Percentiles rank a stretch among this genome's conserved stretches.
These are phyloP conservation scores for Blepharisma undulans DNA, from an alignment of 169 alveolate species.

Conservation along the genomic window DNA sequence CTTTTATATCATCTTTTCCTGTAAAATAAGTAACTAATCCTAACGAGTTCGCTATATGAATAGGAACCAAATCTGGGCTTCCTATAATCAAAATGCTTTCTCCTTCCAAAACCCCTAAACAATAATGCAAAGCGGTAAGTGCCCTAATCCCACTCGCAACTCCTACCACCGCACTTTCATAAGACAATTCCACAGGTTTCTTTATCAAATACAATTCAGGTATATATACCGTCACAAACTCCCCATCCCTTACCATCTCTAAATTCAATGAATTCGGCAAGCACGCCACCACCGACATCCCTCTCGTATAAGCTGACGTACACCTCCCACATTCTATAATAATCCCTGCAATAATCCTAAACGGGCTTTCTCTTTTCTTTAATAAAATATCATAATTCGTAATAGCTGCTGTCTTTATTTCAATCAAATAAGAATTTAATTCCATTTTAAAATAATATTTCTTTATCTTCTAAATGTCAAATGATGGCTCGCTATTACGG, in stretches of 20 bases:
- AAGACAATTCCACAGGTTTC: not conserved
- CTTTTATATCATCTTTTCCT: not conserved
- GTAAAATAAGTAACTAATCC: not conserved
- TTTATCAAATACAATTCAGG: not conserved
- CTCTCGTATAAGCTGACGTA: not conserved
- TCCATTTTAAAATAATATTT: not conserved
- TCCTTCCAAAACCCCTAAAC: not conserved
- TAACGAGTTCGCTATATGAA: not conserved
- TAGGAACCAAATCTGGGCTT: not conserved
- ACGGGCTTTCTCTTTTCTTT: not conserved
- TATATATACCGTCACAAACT: not conserved
- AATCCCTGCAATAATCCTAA: not conserved
- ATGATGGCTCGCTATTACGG: constrained; percentile 39
- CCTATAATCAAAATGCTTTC: not conserved
- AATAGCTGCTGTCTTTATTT: not conserved
- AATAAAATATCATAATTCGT: not conserved
- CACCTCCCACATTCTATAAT: not conserved
- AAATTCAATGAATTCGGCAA: not conserved
- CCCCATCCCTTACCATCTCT: not conserved
- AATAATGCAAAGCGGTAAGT: not conserved
- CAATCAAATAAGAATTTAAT: not conserved
- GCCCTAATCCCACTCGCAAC: not conserved
- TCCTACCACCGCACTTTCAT: not conserved
- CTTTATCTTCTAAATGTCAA: not conserved
- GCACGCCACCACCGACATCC: not conserved